phyloP scores from a whole-genome alignment of 2,329 filamentous ascomycete species.

The Diplodia intermedia region DNA sequence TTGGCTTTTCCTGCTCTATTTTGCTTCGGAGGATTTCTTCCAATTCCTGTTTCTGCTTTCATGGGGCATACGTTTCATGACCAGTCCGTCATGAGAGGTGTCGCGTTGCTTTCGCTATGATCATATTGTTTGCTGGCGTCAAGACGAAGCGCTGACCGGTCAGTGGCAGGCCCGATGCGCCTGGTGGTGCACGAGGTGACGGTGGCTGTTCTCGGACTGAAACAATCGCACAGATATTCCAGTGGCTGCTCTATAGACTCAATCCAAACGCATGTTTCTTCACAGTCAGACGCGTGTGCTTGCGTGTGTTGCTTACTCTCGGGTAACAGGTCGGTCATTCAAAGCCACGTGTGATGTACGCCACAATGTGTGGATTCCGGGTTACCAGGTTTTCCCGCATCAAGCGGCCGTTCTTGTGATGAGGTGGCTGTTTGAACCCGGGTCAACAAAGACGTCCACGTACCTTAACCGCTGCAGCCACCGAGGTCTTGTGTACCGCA shows the following conservation, averaged over 20 bases:
- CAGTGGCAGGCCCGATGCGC: not conserved
- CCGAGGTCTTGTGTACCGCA: conserved; percentile 7
- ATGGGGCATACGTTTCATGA: not conserved
- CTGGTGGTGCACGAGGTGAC: conserved; percentile 20
- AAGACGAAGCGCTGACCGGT: not conserved
- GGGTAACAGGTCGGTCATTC: not conserved
- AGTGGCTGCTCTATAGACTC: conserved; percentile 29
- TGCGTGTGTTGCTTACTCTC: conserved; percentile 15
- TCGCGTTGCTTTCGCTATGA: not conserved
- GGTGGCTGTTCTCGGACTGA: conserved; percentile 18
- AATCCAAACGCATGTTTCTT: conserved; percentile 19
- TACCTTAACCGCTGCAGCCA: conserved; percentile 17
- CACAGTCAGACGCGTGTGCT: conserved; percentile 11
- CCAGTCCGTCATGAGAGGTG: not conserved
- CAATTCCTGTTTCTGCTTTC: not conserved
- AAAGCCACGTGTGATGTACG: conserved; percentile 16
- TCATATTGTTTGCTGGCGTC: not conserved
- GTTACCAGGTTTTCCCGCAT: not conserved
- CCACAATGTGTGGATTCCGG: not conserved
- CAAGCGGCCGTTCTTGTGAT: conserved; percentile 14
- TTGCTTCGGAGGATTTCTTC: not conserved
- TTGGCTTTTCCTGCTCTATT: not conserved
- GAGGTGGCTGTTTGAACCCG: conserved; percentile 18
- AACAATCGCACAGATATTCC: not conserved
- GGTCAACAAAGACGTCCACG: conserved; percentile 14